Conservation (phyloP, 345 rosid genomes). For the Citrus inodora region DNA sequence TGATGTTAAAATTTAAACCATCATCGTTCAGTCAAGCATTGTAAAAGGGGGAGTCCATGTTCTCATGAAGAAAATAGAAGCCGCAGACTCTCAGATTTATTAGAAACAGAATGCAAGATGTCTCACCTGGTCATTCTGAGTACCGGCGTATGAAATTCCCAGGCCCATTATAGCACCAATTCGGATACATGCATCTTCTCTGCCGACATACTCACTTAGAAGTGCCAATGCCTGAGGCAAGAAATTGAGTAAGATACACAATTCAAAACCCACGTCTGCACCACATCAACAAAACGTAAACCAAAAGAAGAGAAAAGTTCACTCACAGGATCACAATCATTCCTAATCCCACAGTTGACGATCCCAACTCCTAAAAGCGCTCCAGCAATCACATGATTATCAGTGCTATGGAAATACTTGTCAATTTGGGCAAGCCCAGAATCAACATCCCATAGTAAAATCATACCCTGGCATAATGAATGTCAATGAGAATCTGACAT, state of each 20-base stretch:
- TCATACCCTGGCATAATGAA: conserved; percentile 67
- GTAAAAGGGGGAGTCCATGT: not conserved
- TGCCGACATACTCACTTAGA: conserved; percentile 57
- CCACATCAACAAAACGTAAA: conserved; percentile 2
- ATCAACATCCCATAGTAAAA: conserved; percentile 90
- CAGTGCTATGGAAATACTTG: conserved; percentile 80
- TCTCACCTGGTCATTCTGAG: conserved; percentile 67
- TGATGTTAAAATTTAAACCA: not conserved
- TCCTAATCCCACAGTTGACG: conserved; percentile 73
- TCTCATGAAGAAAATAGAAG: not conserved
- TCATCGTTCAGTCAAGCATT: not conserved
- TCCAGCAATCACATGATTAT: conserved; percentile 81
- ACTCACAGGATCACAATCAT: conserved; percentile 95
- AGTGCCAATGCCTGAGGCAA: conserved; percentile 78
- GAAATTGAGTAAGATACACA: conserved; percentile 22
- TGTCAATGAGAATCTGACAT: conserved; percentile 7
- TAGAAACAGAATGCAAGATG: conserved; percentile 6
- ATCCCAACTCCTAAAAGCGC: conserved; percentile 93
- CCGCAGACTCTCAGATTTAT: not conserved
- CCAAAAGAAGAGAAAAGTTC: not conserved
- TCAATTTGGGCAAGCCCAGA: conserved; percentile 87
- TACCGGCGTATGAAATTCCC: conserved; percentile 91
- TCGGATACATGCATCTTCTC: conserved; percentile 75
- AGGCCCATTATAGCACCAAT: conserved; percentile 97
- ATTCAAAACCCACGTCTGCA: not conserved